Evolutionary conservation across 768 basidiomycete species (phyloP), one percentile per base, ranked within the genome.

Genomic region (Panus rudis): DNA sequence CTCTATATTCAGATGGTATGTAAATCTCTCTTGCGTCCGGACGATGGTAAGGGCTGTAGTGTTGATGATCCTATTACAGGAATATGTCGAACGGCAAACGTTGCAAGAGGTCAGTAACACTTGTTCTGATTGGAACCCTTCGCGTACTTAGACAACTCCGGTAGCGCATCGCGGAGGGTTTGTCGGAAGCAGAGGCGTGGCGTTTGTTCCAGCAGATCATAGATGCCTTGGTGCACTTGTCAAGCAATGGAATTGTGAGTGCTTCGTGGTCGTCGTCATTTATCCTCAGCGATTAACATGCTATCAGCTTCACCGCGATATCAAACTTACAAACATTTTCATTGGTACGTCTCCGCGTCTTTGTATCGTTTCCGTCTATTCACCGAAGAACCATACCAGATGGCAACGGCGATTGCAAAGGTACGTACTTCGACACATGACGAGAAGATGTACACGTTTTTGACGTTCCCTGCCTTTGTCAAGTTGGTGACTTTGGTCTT

Each of bases 1-100:
- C 65, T 96, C 16, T 97, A 94, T 56, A 97, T 97, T 41, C 91
- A 94, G 61, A 97, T 97, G 92, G 89, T 85, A 28, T 25, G 68
- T 39, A 37, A 46, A 25, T 37, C 35, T 8, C 20, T 3, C 17
- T 25, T 23, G 19, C n/a, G 21, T 20, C n/a, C n/a, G n/a, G n/a
- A n/a, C n/a, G n/a, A n/a, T n/a, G n/a, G n/a, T 37, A 17, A 26
- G 33, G 32, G 30, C 7, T 11, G 37, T 21, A 21, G 1, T 24
- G 4, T 20, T 39, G 49, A 26, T 37, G 24, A 37, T 54, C 55
- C 48, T 31, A 26, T 33, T 44, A 37, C 52, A 90, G 86, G 90
- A 92, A 63, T 92, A 87, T 53, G 90, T 92, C 7, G 90, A 92
- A 60, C 75, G 85, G 19, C 91, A 94, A 64, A 97, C 92, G 0